Conservation (phyloP, 129 eudicot genomes). For the Flaveria ramosissima region DNA sequence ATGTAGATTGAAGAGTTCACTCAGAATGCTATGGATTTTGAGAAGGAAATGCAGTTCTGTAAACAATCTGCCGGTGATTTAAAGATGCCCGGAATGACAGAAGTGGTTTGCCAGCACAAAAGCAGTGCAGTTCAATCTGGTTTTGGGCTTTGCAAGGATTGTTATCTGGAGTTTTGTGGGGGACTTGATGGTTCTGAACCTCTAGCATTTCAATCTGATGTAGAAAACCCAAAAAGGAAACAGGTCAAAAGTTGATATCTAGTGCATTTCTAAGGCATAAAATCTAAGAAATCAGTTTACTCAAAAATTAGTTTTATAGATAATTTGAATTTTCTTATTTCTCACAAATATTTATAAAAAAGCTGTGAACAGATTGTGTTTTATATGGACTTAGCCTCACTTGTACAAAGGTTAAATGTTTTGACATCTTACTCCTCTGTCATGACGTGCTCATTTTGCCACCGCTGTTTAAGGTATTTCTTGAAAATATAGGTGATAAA, state of each 20-base stretch:
- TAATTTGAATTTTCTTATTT: neutral
- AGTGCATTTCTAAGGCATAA: too few species aligned
- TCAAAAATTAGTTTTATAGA: too few species aligned
- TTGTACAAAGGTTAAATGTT: neutral
- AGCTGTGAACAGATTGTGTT: neutral
- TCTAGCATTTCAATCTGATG: conserved; percentile 51
- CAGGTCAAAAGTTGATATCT: conserved; percentile 25
- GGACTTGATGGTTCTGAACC: conserved; percentile 70
- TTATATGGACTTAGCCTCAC: neutral
- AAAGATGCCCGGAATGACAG: conserved; percentile 38
- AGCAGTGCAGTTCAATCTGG: conserved; percentile 51
- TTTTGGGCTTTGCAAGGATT: conserved; percentile 54
- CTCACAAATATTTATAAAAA: neutral
- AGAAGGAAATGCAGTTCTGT: conserved; percentile 40
- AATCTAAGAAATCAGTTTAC: too few species aligned
- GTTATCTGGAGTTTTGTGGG: conserved; percentile 57
- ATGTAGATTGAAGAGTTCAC: conserved; percentile 70
- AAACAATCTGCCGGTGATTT: conserved; percentile 25
- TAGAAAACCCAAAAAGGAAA: conserved; percentile 24
- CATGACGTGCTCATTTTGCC: neutral
- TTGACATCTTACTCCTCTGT: neutral
- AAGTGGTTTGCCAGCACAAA: conserved; percentile 57
- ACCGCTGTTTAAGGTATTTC: neutral
- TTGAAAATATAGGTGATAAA: neutral
- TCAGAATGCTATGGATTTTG: conserved; percentile 47